Evolutionary conservation across 2,329 filamentous ascomycete genomes (phyloP).

Genomic region (Aspergillus eucalypticola): DNA sequence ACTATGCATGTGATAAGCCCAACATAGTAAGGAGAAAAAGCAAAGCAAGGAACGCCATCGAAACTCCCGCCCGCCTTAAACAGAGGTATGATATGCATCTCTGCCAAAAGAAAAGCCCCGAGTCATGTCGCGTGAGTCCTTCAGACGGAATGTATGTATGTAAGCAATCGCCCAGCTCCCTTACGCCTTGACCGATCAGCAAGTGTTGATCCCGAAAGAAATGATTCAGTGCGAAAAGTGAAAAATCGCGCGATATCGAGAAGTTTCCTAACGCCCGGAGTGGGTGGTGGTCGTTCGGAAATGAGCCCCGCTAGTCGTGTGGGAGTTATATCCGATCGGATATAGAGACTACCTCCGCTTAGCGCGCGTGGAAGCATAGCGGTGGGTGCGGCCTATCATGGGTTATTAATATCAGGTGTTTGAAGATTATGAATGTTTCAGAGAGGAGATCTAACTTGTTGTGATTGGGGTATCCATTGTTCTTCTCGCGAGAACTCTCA

Average conservation of each 20-base stretch:
- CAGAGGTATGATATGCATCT: slow-evolving; percentile 3
- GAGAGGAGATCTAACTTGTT: slow-evolving; percentile 35
- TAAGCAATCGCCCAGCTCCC: slow-evolving; percentile 1
- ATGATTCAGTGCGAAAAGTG: neutral
- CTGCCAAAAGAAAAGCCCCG: neutral
- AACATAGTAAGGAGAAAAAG: neutral
- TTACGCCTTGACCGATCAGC: neutral
- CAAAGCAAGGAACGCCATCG: slow-evolving; percentile 1
- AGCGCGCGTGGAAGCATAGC: slow-evolving; percentile 46
- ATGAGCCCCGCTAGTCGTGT: neutral
- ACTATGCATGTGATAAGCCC: neutral
- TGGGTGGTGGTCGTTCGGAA: neutral
- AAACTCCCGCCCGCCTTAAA: neutral
- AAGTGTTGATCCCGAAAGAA: neutral
- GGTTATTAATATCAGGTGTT: slow-evolving; percentile 1
- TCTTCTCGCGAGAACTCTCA: slow-evolving; percentile 47
- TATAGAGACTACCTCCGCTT: slow-evolving; percentile 9
- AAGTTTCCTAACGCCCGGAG: neutral
- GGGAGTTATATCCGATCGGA: slow-evolving; percentile 6
- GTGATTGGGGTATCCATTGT: slow-evolving; percentile 38
- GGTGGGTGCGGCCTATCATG: slow-evolving; percentile 38
- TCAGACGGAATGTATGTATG: neutral
- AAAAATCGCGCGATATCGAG: neutral
- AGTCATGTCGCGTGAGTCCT: neutral
- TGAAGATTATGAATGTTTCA: neutral